Evolutionary conservation across 2,329 filamentous ascomycete genomes (phyloP), one percentile per base, ranked within the genome.

Genomic region (Colletotrichum falcatum): DNA sequence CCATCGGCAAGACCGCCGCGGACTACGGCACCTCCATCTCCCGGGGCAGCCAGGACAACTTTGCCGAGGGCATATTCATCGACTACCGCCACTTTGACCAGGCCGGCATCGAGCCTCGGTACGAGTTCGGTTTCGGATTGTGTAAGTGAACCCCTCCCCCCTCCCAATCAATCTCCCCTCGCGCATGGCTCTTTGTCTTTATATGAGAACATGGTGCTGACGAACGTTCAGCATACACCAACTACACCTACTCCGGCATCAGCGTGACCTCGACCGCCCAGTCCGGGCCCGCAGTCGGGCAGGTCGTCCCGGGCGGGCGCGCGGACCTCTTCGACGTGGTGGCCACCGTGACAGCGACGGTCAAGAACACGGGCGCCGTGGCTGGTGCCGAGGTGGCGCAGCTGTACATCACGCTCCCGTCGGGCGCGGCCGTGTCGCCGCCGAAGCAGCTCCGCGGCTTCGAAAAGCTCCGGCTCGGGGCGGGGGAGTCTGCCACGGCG

Each of bases 301-400:
- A 74, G 2, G 78, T 81, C 37, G 78, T 80, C 2, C 79, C 84
- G 0, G 85, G 86, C 33, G 85, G 85, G 1, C 79, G 78, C 5
- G 76, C 79, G 1, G 84, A 86, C 66, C 81, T 88, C 37, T 86
- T 82, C 75, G 82, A 85, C 16, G 77, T 76, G 0, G 80, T 85
- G 0, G 80, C 81, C 5, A 83, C 81, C 9, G 87, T 91, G 16
- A 88, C 87, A 0, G 87, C 87, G 0, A 89, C 84, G 1, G 82
- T 95, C 49, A 87, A 84, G 71, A 95, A 95, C 83, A 88, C 84
- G 1, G 92, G 92, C 42, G 77, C 75, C 0, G 81, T 89, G 0
- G 78, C 81, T 2, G 91, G 91, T 26, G 90, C 91, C 72, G 89
- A 92, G 72, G 88, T 93, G 0, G 84, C 88, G 0, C 92, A 94